Evolutionary conservation across 2,329 filamentous ascomycete species (phyloP).

Genomic region (Fusarium virguliforme): DNA sequence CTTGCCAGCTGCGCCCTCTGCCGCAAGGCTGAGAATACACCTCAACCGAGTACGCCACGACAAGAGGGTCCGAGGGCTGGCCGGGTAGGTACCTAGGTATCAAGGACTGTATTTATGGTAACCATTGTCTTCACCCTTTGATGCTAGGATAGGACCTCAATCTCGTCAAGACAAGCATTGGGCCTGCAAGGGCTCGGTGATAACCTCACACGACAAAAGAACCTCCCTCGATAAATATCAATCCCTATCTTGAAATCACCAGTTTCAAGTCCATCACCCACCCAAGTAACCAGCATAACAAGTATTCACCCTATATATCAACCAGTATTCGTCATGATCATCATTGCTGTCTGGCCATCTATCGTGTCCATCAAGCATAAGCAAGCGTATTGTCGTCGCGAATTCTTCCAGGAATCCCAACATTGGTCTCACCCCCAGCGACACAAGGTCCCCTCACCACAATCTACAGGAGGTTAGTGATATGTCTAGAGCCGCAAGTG

Average conservation of each 20-base stretch:
- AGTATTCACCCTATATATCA: not conserved
- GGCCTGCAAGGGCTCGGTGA: not conserved
- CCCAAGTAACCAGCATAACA: not conserved
- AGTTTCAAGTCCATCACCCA: not conserved
- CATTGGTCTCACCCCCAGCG: slow-evolving; percentile 73
- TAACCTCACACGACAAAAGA: not conserved
- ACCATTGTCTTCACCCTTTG: not conserved
- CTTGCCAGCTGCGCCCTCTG: too few relatives aligned
- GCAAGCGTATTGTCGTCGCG: slow-evolving; percentile 82
- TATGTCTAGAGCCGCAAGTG: not conserved
- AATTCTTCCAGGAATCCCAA: slow-evolving; percentile 77
- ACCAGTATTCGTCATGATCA: slow-evolving; percentile 1
- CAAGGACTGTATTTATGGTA: slow-evolving; percentile 1
- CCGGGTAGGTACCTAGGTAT: not conserved
- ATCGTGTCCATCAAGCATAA: slow-evolving; percentile 59
- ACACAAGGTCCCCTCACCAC: slow-evolving; percentile 82
- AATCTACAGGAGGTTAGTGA: slow-evolving; percentile 66
- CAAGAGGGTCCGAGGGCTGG: too few relatives aligned
- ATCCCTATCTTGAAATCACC: not conserved
- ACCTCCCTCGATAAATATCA: not conserved
- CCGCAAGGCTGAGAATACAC: too few relatives aligned
- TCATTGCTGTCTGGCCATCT: not conserved
- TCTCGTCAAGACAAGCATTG: not conserved
- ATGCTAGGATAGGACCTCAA: not conserved
- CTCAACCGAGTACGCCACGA: too few relatives aligned